Evolutionary conservation across 345 rosid genomes (phyloP), one percentile per base, ranked within the genome.

Genomic region (Physaria fendleri): DNA sequence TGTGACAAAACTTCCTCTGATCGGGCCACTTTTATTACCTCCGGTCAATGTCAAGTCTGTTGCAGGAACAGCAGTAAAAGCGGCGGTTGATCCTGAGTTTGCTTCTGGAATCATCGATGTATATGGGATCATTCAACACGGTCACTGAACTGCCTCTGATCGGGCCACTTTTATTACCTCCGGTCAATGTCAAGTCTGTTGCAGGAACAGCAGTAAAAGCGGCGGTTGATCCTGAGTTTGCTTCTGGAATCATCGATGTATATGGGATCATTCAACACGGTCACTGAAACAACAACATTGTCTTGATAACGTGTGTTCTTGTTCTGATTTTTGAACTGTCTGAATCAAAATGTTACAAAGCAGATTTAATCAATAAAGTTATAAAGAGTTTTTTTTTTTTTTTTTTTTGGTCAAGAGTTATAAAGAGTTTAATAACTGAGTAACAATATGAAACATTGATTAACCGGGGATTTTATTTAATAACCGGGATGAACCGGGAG

Each of bases 181-280:
- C 91, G 1, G 85, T 85, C 0, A 72, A 55, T 40, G 88, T 77
- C 2, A 69, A 66, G 15, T 62, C 82, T 0, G 78, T 85, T 1
- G 85, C 91, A 10, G 77, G 74, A 63, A 82, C 75, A 9, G 85
- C 88, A 11, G 84, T 80, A 1, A 73, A 65, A 41, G 85, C 84
- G 18, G 91, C 85, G 24, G 69, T 45, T 2, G 82, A 82, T 66
- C 71, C 76, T 0, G 66, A 58, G 8, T 78, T 77, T 16, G 74
- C 79, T 14, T 73, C 84, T 20, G 82, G 84, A 29, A 37, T 82
- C 28, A n/a, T 85, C 1, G 91, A 82, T 30, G 82, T 77, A 5
- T 80, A 78, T 39, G 62, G 39, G 40, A 80, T 82, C 64, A 73
- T 72, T 56, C 79, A 73, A 32, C 77, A 67, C 13, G 2, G 54